A percentile compares a stretch with the other conserved stretches of the same genome.
phyloP scores from a whole-genome alignment of 495 filamentous ascomycete species.

The Neurospora sp. region DNA sequence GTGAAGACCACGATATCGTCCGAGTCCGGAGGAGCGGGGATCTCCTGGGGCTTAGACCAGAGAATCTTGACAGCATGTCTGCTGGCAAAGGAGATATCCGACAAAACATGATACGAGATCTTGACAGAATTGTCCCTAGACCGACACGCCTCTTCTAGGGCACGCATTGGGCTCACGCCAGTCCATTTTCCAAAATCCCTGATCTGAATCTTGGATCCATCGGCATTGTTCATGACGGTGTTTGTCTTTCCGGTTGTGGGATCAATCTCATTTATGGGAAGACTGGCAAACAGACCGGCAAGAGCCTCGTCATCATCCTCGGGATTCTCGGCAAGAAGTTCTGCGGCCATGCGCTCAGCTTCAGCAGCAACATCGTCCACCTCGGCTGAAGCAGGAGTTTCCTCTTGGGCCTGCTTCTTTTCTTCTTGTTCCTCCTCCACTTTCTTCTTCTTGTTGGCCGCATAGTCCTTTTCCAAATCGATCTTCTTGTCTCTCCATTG shows the following conservation, averaged over 20 bases:
- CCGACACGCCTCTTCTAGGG: slow-evolving; percentile 80
- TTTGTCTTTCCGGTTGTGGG: slow-evolving; percentile 39
- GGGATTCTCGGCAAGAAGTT: slow-evolving; percentile 39
- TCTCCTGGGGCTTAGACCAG: slow-evolving; percentile 73
- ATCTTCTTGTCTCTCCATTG: slow-evolving; percentile 60
- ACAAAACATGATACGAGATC: slow-evolving; percentile 56
- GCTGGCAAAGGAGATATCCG: slow-evolving; percentile 60
- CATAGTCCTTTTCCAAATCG: slow-evolving; percentile 51
- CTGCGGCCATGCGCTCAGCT: slow-evolving; percentile 39
- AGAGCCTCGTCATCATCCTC: slow-evolving; percentile 44
- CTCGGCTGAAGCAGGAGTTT: slow-evolving; percentile 14
- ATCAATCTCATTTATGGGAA: slow-evolving; percentile 55
- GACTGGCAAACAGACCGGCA: slow-evolving; percentile 53
- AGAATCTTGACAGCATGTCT: slow-evolving; percentile 61
- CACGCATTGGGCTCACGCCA: slow-evolving; percentile 57
- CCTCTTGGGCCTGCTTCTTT: slow-evolving; percentile 17
- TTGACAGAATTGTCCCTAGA: slow-evolving; percentile 61
- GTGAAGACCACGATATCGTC: slow-evolving; percentile 34
- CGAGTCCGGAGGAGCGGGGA: slow-evolving; percentile 28
- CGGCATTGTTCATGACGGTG: slow-evolving; percentile 38
- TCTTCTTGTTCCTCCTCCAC: slow-evolving; percentile 19
- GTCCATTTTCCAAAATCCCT: slow-evolving; percentile 77
- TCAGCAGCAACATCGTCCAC: slow-evolving; percentile 41
- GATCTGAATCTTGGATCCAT: slow-evolving; percentile 47
- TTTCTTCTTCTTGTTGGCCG: slow-evolving; percentile 24